Evolutionary conservation across 208 protist species (phyloP).

Genomic region (Trypanosoma cruzi): DNA sequence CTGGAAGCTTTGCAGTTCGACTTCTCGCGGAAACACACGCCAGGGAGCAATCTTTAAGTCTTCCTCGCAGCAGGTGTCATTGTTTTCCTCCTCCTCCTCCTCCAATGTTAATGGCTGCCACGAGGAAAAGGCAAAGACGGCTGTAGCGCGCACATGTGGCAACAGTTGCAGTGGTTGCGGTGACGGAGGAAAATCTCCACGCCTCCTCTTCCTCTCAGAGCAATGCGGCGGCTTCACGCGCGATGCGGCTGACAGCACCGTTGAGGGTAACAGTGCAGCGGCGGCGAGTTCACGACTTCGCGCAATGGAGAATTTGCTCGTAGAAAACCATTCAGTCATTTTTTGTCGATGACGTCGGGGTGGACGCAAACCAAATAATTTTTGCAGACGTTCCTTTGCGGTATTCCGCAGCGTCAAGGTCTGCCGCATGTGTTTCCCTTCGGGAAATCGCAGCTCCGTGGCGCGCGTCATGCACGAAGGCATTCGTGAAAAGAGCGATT

Average conservation of each 20-base stretch:
- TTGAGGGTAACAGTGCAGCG: neutral
- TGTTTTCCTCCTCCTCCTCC: neutral
- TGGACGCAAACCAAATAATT: neutral
- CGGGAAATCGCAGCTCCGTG: constrained; percentile 22
- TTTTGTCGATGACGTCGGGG: neutral
- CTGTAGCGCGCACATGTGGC: neutral
- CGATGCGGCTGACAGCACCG: neutral
- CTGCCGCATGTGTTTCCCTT: constrained; percentile 18
- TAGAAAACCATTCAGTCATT: neutral
- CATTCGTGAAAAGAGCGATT: neutral
- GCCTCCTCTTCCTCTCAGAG: neutral
- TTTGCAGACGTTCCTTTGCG: constrained; percentile 8
- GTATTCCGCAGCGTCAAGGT: constrained; percentile 24
- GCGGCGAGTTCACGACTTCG: neutral
- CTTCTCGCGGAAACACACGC: constrained; percentile 25
- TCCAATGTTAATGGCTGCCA: constrained; percentile 5
- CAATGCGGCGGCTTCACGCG: neutral
- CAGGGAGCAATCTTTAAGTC: constrained; percentile 1
- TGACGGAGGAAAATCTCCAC: neutral
- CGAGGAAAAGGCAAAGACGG: neutral
- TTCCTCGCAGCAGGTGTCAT: neutral
- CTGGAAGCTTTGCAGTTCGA: constrained; percentile 23
- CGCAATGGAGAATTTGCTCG: neutral
- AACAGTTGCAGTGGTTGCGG: neutral
- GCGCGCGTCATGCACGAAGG: constrained; percentile 2